A percentile compares a stretch with the other conserved stretches of the same genome.
Conservation (phyloP, 176 grass and related monocot species). For the sorghum (Sorghum bicolor) region Sorghum_bicolor_NCBIv3 NC_012870.2:65283501-65284000, state of each 20-base stretch:
- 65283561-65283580: neutral
- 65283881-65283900: slow-evolving; percentile 30
- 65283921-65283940: slow-evolving; percentile 91
- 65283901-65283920: slow-evolving; percentile 99
- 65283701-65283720: slow-evolving; percentile 96
- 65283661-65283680: neutral
- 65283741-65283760: slow-evolving; percentile 64
- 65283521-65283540: neutral
- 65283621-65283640: neutral
- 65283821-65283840: neutral
- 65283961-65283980: slow-evolving; percentile 92
- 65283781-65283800: slow-evolving; percentile 19
- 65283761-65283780: slow-evolving; percentile 14
- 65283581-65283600: slow-evolving; percentile 6
- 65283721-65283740: slow-evolving; percentile 71
- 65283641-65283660: neutral
- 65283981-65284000: slow-evolving; percentile 90
- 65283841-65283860: neutral
- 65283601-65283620: neutral
- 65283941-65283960: slow-evolving; percentile 93
- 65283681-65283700: slow-evolving; percentile 92
- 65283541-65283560: slow-evolving; percentile 3
- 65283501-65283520: slow-evolving; percentile 38
- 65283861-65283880: neutral
- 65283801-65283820: neutral